Evolutionary conservation across 345 rosid species (phyloP).

Genomic region (Corymbia maculata): DNA sequence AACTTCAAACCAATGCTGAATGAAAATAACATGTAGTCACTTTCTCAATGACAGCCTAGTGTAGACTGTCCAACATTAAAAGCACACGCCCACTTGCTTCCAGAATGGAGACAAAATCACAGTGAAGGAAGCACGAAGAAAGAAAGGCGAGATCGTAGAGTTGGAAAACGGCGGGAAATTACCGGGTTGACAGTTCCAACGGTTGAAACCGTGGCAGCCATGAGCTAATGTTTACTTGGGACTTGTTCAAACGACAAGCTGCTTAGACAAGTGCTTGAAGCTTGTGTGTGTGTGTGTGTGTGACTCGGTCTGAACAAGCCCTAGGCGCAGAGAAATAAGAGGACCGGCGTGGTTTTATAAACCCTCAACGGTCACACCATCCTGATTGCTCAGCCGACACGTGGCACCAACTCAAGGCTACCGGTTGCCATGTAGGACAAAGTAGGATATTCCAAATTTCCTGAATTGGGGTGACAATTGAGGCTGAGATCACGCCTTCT

Average conservation of each 20-base stretch:
- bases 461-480: neutral
- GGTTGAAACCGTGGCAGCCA: conserved; percentile 9
- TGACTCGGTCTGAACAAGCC: neutral
- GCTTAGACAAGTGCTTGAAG: neutral
- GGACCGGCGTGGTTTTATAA: neutral
- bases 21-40: neutral
- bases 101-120: neutral
- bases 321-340: neutral
- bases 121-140: neutral
- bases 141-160: neutral
- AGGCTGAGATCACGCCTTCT: neutral
- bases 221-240: neutral
- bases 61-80: neutral
- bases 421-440: neutral
- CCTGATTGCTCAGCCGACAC: neutral
- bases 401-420: neutral
- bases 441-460: neutral
- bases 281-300: neutral
- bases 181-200: conserved; percentile 1
- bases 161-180: neutral
- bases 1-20: neutral
- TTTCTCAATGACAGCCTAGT: neutral
- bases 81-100: neutral
- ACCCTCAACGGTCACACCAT: neutral
- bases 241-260: neutral